phyloP scores from a whole-genome alignment of 73 alveolate species.

The Paramecium sexaurelia region DNA sequence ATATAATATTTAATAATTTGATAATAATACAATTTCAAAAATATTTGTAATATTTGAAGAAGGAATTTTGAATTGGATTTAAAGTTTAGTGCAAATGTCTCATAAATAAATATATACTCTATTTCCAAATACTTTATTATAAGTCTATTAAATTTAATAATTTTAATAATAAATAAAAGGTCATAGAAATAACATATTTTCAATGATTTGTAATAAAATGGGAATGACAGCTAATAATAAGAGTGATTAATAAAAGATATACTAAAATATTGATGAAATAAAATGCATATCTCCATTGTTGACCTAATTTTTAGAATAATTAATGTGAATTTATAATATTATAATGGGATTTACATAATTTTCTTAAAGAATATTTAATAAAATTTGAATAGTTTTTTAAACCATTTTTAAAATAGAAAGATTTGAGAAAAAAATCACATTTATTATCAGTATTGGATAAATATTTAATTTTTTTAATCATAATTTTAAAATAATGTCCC shows the following conservation, averaged over 20 bases:
- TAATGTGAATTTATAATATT: background rate
- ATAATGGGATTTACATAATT: background rate
- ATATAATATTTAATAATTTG: background rate
- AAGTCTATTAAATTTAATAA: background rate
- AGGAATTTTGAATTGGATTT: conserved; percentile 32
- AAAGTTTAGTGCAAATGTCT: background rate
- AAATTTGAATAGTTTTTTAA: background rate
- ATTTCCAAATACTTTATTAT: background rate
- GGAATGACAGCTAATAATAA: background rate
- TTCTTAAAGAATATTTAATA: background rate
- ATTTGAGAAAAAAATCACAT: background rate
- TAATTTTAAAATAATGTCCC: conserved; percentile 39
- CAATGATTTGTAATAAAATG: background rate
- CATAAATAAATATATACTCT: background rate
- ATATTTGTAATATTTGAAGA: background rate
- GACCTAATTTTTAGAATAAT: background rate
- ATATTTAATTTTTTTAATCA: background rate
- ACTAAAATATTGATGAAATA: background rate
- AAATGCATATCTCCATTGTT: background rate
- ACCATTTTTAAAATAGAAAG: background rate
- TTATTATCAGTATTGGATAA: background rate
- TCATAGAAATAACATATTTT: background rate
- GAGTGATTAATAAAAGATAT: background rate
- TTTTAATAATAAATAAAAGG: background rate
- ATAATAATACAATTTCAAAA: background rate